Percentiles rank a stretch among this genome's conserved stretches.
Conservation (phyloP, 805 yeast genomes). For the Lipomyces oligophaga region DNA sequence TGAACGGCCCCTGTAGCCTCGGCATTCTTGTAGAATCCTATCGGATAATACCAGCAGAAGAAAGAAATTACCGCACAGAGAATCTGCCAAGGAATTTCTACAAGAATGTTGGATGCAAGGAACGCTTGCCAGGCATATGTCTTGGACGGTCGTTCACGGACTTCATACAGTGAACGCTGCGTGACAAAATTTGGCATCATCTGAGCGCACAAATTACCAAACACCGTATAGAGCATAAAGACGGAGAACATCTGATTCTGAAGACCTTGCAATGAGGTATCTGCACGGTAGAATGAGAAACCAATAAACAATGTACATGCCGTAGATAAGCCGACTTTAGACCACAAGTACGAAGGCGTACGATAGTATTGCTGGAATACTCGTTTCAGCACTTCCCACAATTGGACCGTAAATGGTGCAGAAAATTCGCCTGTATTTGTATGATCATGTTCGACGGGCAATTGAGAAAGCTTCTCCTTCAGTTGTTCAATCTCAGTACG, state of each 20-base stretch:
- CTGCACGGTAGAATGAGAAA: slow-evolving; percentile 64
- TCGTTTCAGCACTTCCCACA: slow-evolving; percentile 46
- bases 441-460: slow-evolving; percentile 8
- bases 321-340: slow-evolving; percentile 50
- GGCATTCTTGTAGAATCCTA: slow-evolving; percentile 52
- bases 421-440: slow-evolving; percentile 49
- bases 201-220: slow-evolving; percentile 58
- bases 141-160: slow-evolving; percentile 68
- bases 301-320: slow-evolving; percentile 60
- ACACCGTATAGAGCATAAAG: slow-evolving; percentile 61
- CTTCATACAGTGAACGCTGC: slow-evolving; percentile 67
- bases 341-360: slow-evolving; percentile 56
- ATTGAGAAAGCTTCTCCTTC: slow-evolving; percentile 52
- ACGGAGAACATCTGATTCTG: slow-evolving; percentile 80
- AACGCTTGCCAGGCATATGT: slow-evolving; percentile 66
- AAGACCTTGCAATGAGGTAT: slow-evolving; percentile 57
- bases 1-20: slow-evolving; percentile 42
- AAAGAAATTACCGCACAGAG: slow-evolving; percentile 55
- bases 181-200: slow-evolving; percentile 57
- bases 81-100: slow-evolving; percentile 64
- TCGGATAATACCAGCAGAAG: slow-evolving; percentile 58
- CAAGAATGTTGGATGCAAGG: slow-evolving; percentile 56
- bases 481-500: slow-evolving; percentile 57
- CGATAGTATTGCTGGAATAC: slow-evolving; percentile 60
- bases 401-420: slow-evolving; percentile 42